These are phyloP conservation scores for Mercurialis annua DNA, from an alignment of 345 rosid species.

Conservation along the genomic window DNA sequence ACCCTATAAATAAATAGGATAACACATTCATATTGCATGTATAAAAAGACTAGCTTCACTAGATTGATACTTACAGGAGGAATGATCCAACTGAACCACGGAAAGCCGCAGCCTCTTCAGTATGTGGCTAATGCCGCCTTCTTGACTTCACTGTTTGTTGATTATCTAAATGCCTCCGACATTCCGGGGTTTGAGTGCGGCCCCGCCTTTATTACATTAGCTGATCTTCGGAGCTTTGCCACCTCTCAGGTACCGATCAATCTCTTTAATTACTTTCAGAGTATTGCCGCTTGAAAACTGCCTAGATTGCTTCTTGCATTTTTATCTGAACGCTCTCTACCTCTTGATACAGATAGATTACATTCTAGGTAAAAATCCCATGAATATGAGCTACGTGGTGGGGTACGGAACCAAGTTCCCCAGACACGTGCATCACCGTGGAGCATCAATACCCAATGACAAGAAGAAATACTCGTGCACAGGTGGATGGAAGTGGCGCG, in stretches of 20 bases:
- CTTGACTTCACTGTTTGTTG: slow-evolving; percentile 67
- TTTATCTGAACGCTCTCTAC: background rate
- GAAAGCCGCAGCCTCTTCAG: slow-evolving; percentile 59
- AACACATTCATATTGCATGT: too few relatives aligned
- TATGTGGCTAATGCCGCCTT: slow-evolving; percentile 68
- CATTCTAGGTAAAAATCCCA: slow-evolving; percentile 79
- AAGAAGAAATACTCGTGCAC: slow-evolving; percentile 58
- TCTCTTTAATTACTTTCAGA: background rate
- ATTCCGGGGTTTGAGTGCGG: slow-evolving; percentile 73
- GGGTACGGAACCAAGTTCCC: slow-evolving; percentile 75
- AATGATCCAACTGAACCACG: slow-evolving; percentile 53
- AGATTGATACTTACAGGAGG: slow-evolving; percentile 50
- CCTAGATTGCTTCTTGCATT: background rate
- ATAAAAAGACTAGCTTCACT: too few relatives aligned
- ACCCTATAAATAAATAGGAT: too few relatives aligned
- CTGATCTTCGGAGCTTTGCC: slow-evolving; percentile 48
- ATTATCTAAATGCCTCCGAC: slow-evolving; percentile 61
- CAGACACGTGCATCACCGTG: slow-evolving; percentile 72
- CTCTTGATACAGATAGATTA: slow-evolving; percentile 48
- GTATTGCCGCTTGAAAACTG: too few relatives aligned
- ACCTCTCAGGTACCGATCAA: slow-evolving; percentile 54
- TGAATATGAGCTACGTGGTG: slow-evolving; percentile 80
- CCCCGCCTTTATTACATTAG: slow-evolving; percentile 34
- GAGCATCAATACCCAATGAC: slow-evolving; percentile 65
- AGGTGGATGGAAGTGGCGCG: slow-evolving; percentile 65